Base-by-base conservation (phyloP, 176 grass and related monocot species). In the Alopecurus myosuroides region DNA sequence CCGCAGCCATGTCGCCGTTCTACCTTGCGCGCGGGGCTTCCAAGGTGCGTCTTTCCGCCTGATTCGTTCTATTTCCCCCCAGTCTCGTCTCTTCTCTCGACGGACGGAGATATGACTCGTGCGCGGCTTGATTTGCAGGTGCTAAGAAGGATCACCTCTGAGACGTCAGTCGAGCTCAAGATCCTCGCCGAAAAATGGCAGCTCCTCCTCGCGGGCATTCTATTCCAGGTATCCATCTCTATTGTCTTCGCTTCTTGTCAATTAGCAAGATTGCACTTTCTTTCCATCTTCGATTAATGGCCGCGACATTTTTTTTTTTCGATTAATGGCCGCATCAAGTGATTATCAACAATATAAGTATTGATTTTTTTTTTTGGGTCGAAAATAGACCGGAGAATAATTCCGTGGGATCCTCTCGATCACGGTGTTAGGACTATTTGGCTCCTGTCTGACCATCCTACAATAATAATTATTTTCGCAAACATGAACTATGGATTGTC, bases 101-200 rank as follows among this genome's bases (percentile, higher is more conserved):
- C 46, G 62, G 41, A n/a, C 58, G 42, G 31, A 11, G 18, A 34
- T 83, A 5, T 63, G 48, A 33, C 9, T 61, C 64, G 70, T 5
- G 51, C 33, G 37, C 68, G 28, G 77, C 37, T 57, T 55, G 29
- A 29, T 56, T 29, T 85, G 74, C 84, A 97, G 94, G 66, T 97
- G 51, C 76, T 90, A 73, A 92, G 85, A 69, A 97, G 86, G 92
- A 74, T 97, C 48, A 91, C 78, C 72, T 66, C 81, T 25, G 94
- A 97, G 88, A 89, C 76, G 36, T 84, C 92, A 7, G 82, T 94
- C 34, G 94, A 97, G 81, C 67, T 97, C 56, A 87, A 97, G 81
- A 93, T 97, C 82, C 88, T 97, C 45, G 80, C 83, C 58, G 92
- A 97, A 63, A 97, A 97, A 90, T 97, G 94, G 94, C 88, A 78